A percentile compares a stretch with the other conserved stretches of the same genome.
Conservation (phyloP, 176 grass and related monocot species). For the Carex littledalei region DNA sequence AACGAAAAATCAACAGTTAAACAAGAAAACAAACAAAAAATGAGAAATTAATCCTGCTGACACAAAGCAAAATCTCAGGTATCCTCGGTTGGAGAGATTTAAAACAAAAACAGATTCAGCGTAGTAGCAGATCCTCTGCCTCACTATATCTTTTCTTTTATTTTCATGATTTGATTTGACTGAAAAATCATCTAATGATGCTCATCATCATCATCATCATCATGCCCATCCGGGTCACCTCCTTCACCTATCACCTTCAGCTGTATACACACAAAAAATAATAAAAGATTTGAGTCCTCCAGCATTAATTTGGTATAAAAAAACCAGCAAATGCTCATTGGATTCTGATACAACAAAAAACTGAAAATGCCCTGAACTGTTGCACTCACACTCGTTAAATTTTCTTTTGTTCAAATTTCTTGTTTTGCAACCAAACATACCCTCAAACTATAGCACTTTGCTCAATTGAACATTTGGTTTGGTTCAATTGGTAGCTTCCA, state of each 20-base stretch:
- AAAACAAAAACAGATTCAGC: slow-evolving; percentile 25
- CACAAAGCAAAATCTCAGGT: slow-evolving; percentile 8
- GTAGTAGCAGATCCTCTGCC: slow-evolving; percentile 21
- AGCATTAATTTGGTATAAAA: not conserved
- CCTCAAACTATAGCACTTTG: not conserved
- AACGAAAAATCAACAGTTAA: slow-evolving; percentile 12
- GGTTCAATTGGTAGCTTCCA: not conserved
- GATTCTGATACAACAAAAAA: not conserved
- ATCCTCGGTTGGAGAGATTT: not conserved
- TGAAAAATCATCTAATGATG: slow-evolving; percentile 38
- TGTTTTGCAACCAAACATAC: too few species aligned
- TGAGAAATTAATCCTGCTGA: slow-evolving; percentile 7
- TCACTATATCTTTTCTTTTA: slow-evolving; percentile 24
- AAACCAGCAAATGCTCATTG: not conserved
- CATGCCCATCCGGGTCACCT: slow-evolving; percentile 68
- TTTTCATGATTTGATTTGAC: slow-evolving; percentile 18
- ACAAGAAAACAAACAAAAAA: slow-evolving; percentile 19
- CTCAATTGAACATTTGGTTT: not conserved
- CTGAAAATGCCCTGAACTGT: not conserved
- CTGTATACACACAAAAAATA: slow-evolving; percentile 41
- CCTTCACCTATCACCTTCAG: slow-evolving; percentile 90
- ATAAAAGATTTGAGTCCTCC: not conserved
- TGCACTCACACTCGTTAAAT: not conserved
- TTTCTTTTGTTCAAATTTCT: not conserved
- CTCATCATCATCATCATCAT: slow-evolving; percentile 49